phyloP scores from a whole-genome alignment of 2,329 filamentous ascomycete species.

The Colletotrichum costaricense region DNA sequence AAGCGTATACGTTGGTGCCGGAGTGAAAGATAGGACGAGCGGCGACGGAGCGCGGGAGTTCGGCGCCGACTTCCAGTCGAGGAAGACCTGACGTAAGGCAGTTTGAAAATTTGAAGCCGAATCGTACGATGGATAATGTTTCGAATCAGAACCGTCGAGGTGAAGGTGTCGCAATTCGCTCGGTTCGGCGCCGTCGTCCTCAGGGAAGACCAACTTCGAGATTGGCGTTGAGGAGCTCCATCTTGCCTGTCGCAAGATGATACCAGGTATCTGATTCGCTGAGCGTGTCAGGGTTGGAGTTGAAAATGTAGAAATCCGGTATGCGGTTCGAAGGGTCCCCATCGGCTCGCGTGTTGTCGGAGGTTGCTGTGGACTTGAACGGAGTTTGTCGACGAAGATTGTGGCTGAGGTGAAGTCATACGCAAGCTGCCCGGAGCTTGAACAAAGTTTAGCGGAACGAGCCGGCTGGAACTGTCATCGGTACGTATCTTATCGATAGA shows the following conservation, averaged over 20 bases:
- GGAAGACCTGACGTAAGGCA: constrained; percentile 45
- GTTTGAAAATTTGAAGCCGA: constrained; percentile 32
- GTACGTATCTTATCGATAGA: constrained; percentile 29
- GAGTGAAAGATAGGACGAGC: constrained; percentile 84
- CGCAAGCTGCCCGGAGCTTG: constrained; percentile 9
- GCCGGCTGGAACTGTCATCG: constrained; percentile 13
- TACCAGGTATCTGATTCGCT: neutral
- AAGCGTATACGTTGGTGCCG: constrained; percentile 87
- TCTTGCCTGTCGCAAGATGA: neutral
- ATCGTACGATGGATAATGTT: constrained; percentile 15
- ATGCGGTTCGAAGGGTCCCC: neutral
- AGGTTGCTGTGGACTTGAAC: neutral
- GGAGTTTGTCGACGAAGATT: neutral
- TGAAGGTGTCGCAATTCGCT: constrained; percentile 31
- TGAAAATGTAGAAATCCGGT: neutral
- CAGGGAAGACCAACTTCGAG: constrained; percentile 17
- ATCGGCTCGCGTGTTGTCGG: neutral
- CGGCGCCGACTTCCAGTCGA: constrained; percentile 47
- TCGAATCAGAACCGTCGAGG: neutral
- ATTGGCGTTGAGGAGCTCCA: constrained; percentile 19
- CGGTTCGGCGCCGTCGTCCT: constrained; percentile 15
- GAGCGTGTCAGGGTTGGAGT: neutral
- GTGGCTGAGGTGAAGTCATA: neutral
- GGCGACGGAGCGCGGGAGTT: constrained; percentile 65
- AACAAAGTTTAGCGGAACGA: constrained; percentile 28